These are phyloP conservation scores for Epicoccum nigrum DNA, from an alignment of 2,329 filamentous ascomycete genomes.

Conservation along the genomic window DNA sequence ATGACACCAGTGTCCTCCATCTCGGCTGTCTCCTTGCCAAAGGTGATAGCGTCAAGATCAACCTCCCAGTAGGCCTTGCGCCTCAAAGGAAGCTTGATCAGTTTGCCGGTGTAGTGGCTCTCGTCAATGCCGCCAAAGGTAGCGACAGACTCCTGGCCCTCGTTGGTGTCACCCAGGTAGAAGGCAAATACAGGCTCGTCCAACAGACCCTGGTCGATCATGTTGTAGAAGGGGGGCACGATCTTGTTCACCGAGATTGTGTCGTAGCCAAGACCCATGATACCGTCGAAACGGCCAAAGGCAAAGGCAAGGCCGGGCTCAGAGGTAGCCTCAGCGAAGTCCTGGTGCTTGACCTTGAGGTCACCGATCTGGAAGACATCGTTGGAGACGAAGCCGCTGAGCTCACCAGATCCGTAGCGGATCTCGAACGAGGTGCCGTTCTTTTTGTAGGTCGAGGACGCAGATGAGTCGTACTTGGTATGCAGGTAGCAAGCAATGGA, in stretches of 20 bases:
- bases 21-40: conserved; percentile 84
- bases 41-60: conserved; percentile 87
- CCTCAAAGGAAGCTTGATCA: conserved; percentile 91
- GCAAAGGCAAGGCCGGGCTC: conserved; percentile 97
- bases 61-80: conserved; percentile 99
- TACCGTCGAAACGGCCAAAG: conserved; percentile 96
- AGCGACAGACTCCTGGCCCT: conserved; percentile 79
- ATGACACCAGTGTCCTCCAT: conserved; percentile 95
- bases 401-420: conserved; percentile 89
- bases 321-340: conserved; percentile 94
- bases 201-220: conserved; percentile 86
- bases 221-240: conserved; percentile 93
- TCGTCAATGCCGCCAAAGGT: conserved; percentile 89
- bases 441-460: conserved; percentile 89
- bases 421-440: conserved; percentile 95
- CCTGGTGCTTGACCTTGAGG: conserved; percentile 82
- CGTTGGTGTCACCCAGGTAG: conserved; percentile 81
- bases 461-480: conserved; percentile 90
- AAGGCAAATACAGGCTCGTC: conserved; percentile 96
- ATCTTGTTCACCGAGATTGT: conserved; percentile 97
- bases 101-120: conserved; percentile 80
- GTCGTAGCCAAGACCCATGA: conserved; percentile 92
- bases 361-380: conserved; percentile 89
- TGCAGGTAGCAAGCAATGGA: conserved; percentile 99
- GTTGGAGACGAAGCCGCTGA: conserved; percentile 92